Evolutionary conservation across 352 stramenopile species (phyloP), one percentile per base, ranked within the genome.

Genomic region (Phytophthora pinifolia): DNA sequence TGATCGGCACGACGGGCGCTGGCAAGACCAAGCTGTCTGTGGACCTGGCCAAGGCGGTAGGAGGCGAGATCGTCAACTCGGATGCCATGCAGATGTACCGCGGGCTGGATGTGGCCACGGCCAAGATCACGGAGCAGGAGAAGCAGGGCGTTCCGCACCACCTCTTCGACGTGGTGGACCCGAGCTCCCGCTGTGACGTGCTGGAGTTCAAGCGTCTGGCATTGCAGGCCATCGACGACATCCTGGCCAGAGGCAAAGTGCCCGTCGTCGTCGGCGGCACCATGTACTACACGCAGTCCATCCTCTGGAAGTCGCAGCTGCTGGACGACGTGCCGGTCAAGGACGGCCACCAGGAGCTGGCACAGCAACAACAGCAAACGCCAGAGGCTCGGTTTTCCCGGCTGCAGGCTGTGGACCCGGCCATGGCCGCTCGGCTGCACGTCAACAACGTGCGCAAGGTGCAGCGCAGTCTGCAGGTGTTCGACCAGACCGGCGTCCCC

Each of bases 11-110:
- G n/a, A 97, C 89, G 20, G 89, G 89, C 38, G 86, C 87, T 8
- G 89, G 89, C 50, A 97, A 97, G 74, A 96, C 89, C 8, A 97
- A 97, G 74, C 81, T 97, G 30, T 93, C 88, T 5, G 84, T 97
- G 45, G 88, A 96, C 58, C 51, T 97, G n/a, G 88, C 88, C 47
- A 93, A 96, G 51, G 81, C 80, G 13, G 71, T 96, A 30, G 83
- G 79, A 45, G 89, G 89, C 9, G 89, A 97, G 64, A 88, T 97
- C 51, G 75, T 97, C 65, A 97, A 97, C 62, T 92, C 85, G 20
- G 89, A 97, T 46, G 85, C 85, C 27, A 96, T 97, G 85, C 89
- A 97, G 60, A 83, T 97, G 86, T 96, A 97, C 62, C 73, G 78
- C 8, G 88, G 85, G 0, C 64, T 97, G 45, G 80, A 96, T 63